Evolutionary conservation across 2,329 filamentous ascomycete genomes (phyloP), one percentile per base, ranked within the genome.

Genomic region (Microdochium nivale): DNA sequence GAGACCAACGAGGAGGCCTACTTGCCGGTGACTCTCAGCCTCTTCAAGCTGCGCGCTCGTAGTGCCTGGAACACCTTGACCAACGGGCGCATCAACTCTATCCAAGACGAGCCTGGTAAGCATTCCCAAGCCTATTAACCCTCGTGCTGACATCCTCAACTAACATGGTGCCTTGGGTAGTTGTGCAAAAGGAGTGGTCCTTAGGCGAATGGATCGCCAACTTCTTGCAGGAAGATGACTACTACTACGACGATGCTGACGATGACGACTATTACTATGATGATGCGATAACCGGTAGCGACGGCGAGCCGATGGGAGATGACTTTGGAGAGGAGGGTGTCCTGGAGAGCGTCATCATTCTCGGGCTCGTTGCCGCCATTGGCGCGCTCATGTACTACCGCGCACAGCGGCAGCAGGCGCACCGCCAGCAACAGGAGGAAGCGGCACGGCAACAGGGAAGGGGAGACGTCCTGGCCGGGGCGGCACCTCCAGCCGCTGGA

Each of bases 1-100:
- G 89, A 91, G 62, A 91, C 92, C 1, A 99, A 96, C 61, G 79
- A 85, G 48, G 95, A 99, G 68, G 91, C 94, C 0, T 97, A 97
- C 65, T 77, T 97, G 1, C 94, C 94, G 0, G 94, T 97, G 3
- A 90, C 90, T 11, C 72, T 99, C 27, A 92, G 90, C 56, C 73
- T 99, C 48, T 75, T 95, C 56, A 96, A 96, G 67, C 75, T 99
- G 53, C 79, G 92, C 11, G 72, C 87, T 50, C 81, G 91, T 54
- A 95, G 90, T 65, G 94, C 89, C 60, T 99, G 94, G 94, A 97
- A 97, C 60, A 90, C 86, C 0, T 74, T 97, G 56, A 96, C 90
- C 0, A 82, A 91, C 62, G 94, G 94, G n/a, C 82, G 86, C 21
- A 81, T 97, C 55, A 95, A 97, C 62, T 90, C 88, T 16, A 97